Evolutionary conservation across 164 flowering plant genomes (phyloP), one percentile per base, ranked within the genome.

Genomic region (Magnolia sinica): DNA sequence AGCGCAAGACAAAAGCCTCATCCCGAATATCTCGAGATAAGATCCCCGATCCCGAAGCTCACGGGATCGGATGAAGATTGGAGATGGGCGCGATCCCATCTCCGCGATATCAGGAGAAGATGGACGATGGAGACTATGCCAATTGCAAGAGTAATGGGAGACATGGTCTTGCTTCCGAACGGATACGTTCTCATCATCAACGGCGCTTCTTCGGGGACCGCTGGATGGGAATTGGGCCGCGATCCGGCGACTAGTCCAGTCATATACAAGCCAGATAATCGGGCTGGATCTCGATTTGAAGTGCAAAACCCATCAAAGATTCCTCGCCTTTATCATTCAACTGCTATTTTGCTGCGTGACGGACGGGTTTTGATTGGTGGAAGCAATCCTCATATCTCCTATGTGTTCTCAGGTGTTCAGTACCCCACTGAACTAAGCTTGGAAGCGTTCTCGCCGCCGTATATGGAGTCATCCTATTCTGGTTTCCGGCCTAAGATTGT

Each of bases 111-210:
- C n/a, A n/a, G n/a, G n/a, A n/a, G n/a, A n/a, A n/a, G n/a, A n/a
- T 89, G 92, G 90, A 18, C 45, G 20, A 76, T 88, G 85, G 92
- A 89, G 82, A 83, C 84, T 14, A 89, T 87, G 92, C 90, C 90
- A 10, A 0, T 72, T 13, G 66, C 84, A 10, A 81, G 92, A 23
- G 86, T 79, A 52, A 88, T 89, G 90, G 87, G 90, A 1, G 92
- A 89, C 82, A 89, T 89, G 92, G 58, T 86, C 4, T 23, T 87
- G 45, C 81, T 89, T 5, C 90, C 92, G 0, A 82, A 82, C 63
- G 89, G 87, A 1, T 59, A 85, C 11, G 85, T 89, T 27, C 74
- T 89, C 75, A 84, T 87, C 23, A 79, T 89, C 6, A 89, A 89
- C 64, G 92, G 92, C 2, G 92, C 77, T 8, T 50, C 74, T 1